Evolutionary conservation across 208 protist species (phyloP), one percentile per base, ranked within the genome.

Genomic region (Leishmania amazonensis): DNA sequence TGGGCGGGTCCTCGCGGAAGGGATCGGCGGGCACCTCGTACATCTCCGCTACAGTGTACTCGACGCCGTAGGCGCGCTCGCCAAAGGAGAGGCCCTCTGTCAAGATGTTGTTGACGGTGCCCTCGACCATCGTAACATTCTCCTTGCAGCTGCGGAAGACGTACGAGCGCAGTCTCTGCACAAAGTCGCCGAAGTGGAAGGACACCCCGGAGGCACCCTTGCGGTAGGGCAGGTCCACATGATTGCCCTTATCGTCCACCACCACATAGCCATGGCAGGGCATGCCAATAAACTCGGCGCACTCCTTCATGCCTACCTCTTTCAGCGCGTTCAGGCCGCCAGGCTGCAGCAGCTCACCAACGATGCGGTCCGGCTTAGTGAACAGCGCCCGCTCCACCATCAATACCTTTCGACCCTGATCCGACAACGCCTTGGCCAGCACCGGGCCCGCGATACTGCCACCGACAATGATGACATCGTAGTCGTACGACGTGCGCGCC

Each of bases 281-380:
- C 84, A 92, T 94, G 71, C 97, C 96, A 42, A 98, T 92, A 35
- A 88, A 92, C 58, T 85, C 85, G 24, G 95, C 89, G 83, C 95
- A 98, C n/a, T 90, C 84, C 81, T 95, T 91, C 88, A 99, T 96
- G 53, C 96, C 94, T 0, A 99, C 77, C 82, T 95, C 76, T 78
- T 82, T 86, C 62, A 99, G 93, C 49, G 85, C 88, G 60, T 91
- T 77, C 24, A 99, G 74, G 74, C 98, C 98, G 72, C 97, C 97
- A 15, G 98, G 98, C 88, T 99, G 98, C 71, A 99, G 91, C 28
- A 99, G 91, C 86, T 99, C 98, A 57, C 98, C 98, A 42, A 99
- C 92, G 79, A 99, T 99, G 78, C 97, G 93, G 84, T 99, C 94
- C 13, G 98, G 97, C 70, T 95, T 93, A 31, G 84, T 94, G 85